phyloP scores from a whole-genome alignment of 306 rosid species.

The Pterocarpus santalinus region DNA sequence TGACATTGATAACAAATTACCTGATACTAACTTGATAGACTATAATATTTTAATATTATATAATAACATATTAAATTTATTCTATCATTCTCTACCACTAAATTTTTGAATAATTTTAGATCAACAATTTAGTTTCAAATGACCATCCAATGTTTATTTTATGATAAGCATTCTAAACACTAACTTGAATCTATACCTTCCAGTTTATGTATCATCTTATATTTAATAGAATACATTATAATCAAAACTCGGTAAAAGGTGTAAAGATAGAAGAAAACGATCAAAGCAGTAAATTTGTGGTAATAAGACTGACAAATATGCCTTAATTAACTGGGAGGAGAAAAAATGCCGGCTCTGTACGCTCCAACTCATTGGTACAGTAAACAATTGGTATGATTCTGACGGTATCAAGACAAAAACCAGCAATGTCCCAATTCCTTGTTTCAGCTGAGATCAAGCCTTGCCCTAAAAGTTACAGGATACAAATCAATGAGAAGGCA shows the following conservation, averaged over 20 bases:
- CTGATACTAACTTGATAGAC: too few species aligned
- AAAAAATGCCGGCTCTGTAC: conserved; percentile 1
- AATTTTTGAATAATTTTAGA: too few species aligned
- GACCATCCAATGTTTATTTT: too few species aligned
- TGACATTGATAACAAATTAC: too few species aligned
- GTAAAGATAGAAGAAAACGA: not conserved
- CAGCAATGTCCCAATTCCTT: conserved; percentile 28
- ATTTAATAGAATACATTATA: not conserved
- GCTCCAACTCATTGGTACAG: conserved; percentile 32
- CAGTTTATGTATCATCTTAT: too few species aligned
- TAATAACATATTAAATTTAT: too few species aligned
- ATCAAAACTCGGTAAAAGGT: too few species aligned
- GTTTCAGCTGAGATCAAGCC: conserved; percentile 40
- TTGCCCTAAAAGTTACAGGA: conserved; percentile 27
- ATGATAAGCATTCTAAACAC: too few species aligned
- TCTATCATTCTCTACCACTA: too few species aligned
- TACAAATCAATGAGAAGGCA: not conserved
- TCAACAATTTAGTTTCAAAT: too few species aligned
- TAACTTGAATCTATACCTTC: too few species aligned
- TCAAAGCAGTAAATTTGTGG: not conserved
- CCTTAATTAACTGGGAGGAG: not conserved
- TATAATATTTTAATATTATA: too few species aligned
- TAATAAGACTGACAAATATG: conserved; percentile 3
- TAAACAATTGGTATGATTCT: conserved; percentile 21
- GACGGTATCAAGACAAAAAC: conserved; percentile 2